Conservation (phyloP, 192 early-diverging fungal genomes). For the Umbelopsis vinacea region DNA sequence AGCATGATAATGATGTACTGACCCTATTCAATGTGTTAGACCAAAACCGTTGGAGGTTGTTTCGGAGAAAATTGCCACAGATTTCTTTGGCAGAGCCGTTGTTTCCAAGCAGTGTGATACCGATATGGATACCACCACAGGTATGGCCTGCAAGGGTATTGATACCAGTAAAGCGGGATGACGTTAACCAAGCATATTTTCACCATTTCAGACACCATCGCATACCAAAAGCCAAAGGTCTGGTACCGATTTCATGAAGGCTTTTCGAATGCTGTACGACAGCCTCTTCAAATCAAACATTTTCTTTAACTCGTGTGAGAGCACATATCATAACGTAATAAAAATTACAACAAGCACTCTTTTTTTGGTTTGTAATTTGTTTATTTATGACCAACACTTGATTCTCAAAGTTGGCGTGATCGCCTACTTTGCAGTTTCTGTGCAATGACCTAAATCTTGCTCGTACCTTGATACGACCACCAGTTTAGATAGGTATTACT, state of each 20-base stretch:
- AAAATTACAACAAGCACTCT: background rate
- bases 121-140: constrained; percentile 21
- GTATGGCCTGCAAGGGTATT: constrained; percentile 14
- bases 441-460: background rate
- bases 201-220: background rate
- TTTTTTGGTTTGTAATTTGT: too few species aligned
- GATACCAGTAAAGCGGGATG: background rate
- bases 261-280: constrained; percentile 89
- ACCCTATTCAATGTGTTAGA: background rate
- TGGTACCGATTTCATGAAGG: constrained; percentile 89
- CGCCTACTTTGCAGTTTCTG: too few species aligned
- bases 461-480: background rate
- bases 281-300: constrained; percentile 68
- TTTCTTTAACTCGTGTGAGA: constrained; percentile 47
- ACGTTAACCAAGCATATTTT: background rate
- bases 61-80: constrained; percentile 40
- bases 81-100: constrained; percentile 87
- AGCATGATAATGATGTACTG: too few species aligned
- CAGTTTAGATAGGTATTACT: too few species aligned
- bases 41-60: background rate
- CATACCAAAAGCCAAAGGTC: constrained; percentile 38
- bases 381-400: too few species aligned
- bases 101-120: constrained; percentile 20
- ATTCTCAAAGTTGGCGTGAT: too few species aligned
- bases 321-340: background rate